Evolutionary conservation across 331 rosid genomes (phyloP), one percentile per base, ranked within the genome.

Genomic region (Acacia pycnantha): DNA sequence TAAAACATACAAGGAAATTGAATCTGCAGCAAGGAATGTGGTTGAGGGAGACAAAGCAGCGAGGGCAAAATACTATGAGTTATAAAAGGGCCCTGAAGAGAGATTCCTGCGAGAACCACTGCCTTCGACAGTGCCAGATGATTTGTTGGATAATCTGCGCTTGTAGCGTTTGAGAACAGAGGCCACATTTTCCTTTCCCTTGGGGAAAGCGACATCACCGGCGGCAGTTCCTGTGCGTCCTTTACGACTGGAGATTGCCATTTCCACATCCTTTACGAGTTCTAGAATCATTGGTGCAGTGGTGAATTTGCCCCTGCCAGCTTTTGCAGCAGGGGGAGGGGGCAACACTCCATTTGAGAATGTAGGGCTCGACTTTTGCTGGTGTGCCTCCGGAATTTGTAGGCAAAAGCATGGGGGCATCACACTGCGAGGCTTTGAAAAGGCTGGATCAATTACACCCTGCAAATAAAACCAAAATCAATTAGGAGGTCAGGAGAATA

Each of bases 131-230:
- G 0, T 69, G 85, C 84, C 87, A 71, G 72, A 80, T 0, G 92
- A 77, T 76, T 91, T 96, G 90, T 84, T 90, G 64, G 97, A 87
- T 79, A 96, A 82, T 62, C 97, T 86, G 0, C 95, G 92, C 90
- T 88, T 94, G 81, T 94, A 96, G 40, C 99, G 93, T 85, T 96
- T 96, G 80, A 96, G 97, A 75, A 92, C 99, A 24, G 98, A 92
- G 0, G 97, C 91, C 83, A 96, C 78, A 81, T 94, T 96, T 73
- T 89, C 97, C 84, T 91, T 94, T 66, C 98, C 99, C 86, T 37
- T 91, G 0, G 99, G 97, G 85, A 92, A 93, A 46, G 99, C 99
- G 46, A 95, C 97, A 29, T 93, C 97, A 14, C 99, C 98, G 0
- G 97, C 98, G 18, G 94, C 95, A 11, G 98, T 96, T 71, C 98